Conservation (phyloP, 2,329 filamentous ascomycete species). For the Mycocentrospora acerina region DNA sequence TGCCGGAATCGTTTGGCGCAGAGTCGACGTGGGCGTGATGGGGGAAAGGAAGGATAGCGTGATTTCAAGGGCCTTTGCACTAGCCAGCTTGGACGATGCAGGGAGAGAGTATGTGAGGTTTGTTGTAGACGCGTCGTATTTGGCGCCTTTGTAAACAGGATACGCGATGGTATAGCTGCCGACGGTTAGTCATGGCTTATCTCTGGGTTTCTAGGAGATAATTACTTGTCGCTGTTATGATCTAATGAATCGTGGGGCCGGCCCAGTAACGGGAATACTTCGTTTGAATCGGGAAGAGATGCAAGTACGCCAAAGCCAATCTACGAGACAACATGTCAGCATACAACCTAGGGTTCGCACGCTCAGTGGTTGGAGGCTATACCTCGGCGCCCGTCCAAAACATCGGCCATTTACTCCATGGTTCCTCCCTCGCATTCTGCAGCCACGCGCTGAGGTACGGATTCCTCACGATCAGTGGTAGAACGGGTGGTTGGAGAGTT, state of each 20-base stretch:
- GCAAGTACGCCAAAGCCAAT: slow-evolving; percentile 66
- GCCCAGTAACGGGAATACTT: slow-evolving; percentile 65
- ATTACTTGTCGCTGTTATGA: slow-evolving; percentile 44
- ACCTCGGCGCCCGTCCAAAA: slow-evolving; percentile 74
- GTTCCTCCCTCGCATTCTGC: slow-evolving; percentile 66
- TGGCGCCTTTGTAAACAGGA: slow-evolving; percentile 61
- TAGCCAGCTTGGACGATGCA: slow-evolving; percentile 37
- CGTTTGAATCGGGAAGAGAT: slow-evolving; percentile 59
- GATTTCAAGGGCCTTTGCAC: slow-evolving; percentile 52
- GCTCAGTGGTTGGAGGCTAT: slow-evolving; percentile 4
- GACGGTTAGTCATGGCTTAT: slow-evolving; percentile 1
- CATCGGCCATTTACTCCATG: slow-evolving; percentile 85
- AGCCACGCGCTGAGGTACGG: slow-evolving; percentile 59
- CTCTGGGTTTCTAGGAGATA: slow-evolving; percentile 1
- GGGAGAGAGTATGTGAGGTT: slow-evolving; percentile 67
- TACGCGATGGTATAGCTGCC: slow-evolving; percentile 58
- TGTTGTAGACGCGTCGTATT: slow-evolving; percentile 70
- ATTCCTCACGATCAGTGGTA: slow-evolving; percentile 54
- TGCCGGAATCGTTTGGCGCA: slow-evolving; percentile 80
- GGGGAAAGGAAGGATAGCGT: slow-evolving; percentile 71
- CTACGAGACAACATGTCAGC: slow-evolving; percentile 32
- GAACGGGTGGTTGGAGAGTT: slow-evolving; percentile 55
- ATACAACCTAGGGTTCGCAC: neutral
- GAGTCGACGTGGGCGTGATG: slow-evolving; percentile 77
- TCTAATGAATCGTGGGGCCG: slow-evolving; percentile 65